Conservation (phyloP, 2,329 filamentous ascomycete species). For the Diaporthe humulicola region DNA sequence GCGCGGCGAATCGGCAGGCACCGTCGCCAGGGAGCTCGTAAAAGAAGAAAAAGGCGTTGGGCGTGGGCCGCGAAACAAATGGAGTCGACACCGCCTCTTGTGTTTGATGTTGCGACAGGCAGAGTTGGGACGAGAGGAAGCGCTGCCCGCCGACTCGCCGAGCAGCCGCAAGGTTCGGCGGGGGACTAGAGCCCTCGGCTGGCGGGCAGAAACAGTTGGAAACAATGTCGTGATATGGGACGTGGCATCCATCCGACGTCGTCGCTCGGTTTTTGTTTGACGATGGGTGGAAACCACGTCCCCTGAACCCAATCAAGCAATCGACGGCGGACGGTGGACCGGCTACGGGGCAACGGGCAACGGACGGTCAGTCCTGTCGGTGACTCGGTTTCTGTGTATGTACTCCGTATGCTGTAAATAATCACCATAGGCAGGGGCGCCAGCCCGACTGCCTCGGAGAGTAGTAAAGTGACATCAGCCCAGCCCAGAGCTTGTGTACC, state of each 20-base stretch:
- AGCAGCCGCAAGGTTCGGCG: conserved; percentile 13
- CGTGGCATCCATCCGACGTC: conserved; percentile 21
- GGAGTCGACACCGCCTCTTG: conserved; percentile 28
- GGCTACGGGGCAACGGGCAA: not conserved
- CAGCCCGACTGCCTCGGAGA: conserved; percentile 7
- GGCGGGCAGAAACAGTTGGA: conserved; percentile 27
- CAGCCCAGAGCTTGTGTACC: conserved; percentile 13
- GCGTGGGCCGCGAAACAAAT: conserved; percentile 30
- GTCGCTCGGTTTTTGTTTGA: conserved; percentile 13
- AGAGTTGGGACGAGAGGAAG: conserved; percentile 26
- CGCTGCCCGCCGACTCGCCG: conserved; percentile 16
- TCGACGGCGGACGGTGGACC: conserved; percentile 1
- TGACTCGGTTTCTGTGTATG: not conserved
- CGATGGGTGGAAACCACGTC: conserved; percentile 1
- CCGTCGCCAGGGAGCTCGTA: not conserved
- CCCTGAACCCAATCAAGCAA: conserved; percentile 24
- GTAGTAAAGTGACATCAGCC: conserved; percentile 26
- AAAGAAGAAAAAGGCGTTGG: not conserved
- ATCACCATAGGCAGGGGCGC: conserved; percentile 13
- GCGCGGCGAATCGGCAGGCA: conserved; percentile 17
- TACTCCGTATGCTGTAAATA: not conserved
- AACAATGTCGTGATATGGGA: conserved; percentile 27
- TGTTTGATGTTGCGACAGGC: conserved; percentile 30
- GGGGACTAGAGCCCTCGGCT: conserved; percentile 4
- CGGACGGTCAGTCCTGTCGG: conserved; percentile 5